Evolutionary conservation across 768 basidiomycete genomes (phyloP), one percentile per base, ranked within the genome.

Genomic region (Boletus reticuloceps): DNA sequence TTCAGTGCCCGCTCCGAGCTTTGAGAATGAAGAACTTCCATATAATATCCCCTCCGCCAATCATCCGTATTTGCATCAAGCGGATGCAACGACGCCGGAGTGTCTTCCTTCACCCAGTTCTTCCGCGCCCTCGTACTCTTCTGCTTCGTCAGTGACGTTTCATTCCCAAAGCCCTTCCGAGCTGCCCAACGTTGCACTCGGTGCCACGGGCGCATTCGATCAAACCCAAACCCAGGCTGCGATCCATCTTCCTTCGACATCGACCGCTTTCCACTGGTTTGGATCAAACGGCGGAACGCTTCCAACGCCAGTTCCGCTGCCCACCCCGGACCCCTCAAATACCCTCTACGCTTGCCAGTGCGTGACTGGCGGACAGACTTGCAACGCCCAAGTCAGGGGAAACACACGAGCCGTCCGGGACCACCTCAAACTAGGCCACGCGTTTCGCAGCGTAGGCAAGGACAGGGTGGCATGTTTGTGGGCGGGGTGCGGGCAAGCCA

Each of bases 371-470:
- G 52, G 50, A 11, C 47, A 29, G 0, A 44, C 38, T 8, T 67
- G 66, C 45, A 12, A 50, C 6, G 31, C 43, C 2, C 5, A 31
- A 8, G 16, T 67, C 25, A 10, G 10, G 0, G 63, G 63, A 11
- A 47, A 7, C 43, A 9, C 13, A 1, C 50, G 7, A 36, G 49
- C 47, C 1, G 13, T 67, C 19, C 66, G 66, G 16, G 12, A 47
- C 7, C 66, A 67, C 38, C 55, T 67, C 31, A 60, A 52, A 5
- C 10, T 0, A 5, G 53, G 0, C 14, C 66, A 67, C n/a, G 17
- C 2, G 0, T 57, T 67, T 39, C 19, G 27, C 6, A n/a, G 42
- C 2, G 25, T 34, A 3, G 58, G 56, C 7, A 65, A 58, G 54
- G 49, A 55, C 11, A 0, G 0, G 2, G 34, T 47, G 0, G 6